Evolutionary conservation across 2,329 filamentous ascomycete genomes (phyloP), one percentile per base, ranked within the genome.

Genomic region (Bipolaris victoriae): DNA sequence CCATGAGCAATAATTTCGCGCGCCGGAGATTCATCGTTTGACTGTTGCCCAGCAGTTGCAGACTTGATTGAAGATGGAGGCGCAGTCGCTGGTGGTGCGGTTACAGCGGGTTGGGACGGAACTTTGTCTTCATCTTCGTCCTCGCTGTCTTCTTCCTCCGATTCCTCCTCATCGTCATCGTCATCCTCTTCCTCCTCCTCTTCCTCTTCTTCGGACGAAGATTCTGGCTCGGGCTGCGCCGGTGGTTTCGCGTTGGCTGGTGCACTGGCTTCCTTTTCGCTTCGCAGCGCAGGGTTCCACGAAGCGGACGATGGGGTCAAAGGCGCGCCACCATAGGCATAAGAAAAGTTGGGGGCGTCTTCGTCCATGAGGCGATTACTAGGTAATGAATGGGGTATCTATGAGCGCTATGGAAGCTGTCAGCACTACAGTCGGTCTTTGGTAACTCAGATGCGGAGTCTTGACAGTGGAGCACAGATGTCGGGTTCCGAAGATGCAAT

Each of bases 231-330:
- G 24, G 63, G 55, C 40, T 67, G 61, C 36, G 60, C 46, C 3
- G 49, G 57, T 1, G 40, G 56, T 13, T 64, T 60, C 41, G 58
- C 20, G 48, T 18, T 55, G 44, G 55, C 40, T 24, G 64, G 51
- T 33, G 61, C 45, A 47, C 26, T 55, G 26, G 52, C 45, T 26
- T 65, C 55, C 35, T 70, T 64, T 55, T 84, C 79, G 36, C 80
- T 79, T 67, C 82, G 76, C 58, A 83, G 71, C 18, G 84, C 83
- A 43, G 84, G 83, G 76, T 86, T 83, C 84, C 84, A 86, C 18
- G 80, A 79, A 52, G 78, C 51, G 13, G 62, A 52, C 18, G 64
- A 41, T 3, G 64, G 55, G 29, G 64, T 50, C 16, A 67, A 53
- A 49, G 66, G 58, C 16, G 62, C 58, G 56, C 66, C 68, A 40